A percentile compares a stretch with the other conserved stretches of the same genome.
These are phyloP conservation scores for Colletotrichum truncatum DNA, from an alignment of 2,329 filamentous ascomycete species.

Conservation along the genomic window DNA sequence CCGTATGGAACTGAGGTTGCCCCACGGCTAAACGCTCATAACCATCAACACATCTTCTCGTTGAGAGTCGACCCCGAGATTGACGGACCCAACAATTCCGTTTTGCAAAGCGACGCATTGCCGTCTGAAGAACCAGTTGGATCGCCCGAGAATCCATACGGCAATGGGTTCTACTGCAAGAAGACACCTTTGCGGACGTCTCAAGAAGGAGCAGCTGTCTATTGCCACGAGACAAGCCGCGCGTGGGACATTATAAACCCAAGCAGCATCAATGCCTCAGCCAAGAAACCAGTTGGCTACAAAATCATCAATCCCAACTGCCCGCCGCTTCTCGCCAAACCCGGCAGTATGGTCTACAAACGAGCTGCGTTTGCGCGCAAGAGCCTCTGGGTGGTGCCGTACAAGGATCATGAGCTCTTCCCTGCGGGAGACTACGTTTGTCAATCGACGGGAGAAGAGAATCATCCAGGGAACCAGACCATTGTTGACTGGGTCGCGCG, in stretches of 20 bases:
- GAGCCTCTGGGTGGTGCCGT: background rate
- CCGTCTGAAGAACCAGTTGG: slow-evolving; percentile 70
- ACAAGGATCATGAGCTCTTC: slow-evolving; percentile 8
- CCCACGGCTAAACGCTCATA: slow-evolving; percentile 61
- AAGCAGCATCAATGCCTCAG: slow-evolving; percentile 57
- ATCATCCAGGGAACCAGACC: slow-evolving; percentile 58
- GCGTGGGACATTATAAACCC: slow-evolving; percentile 53
- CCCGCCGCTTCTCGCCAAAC: slow-evolving; percentile 10
- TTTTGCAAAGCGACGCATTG: slow-evolving; percentile 77
- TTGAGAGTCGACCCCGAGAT: slow-evolving; percentile 43
- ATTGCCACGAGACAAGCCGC: slow-evolving; percentile 30
- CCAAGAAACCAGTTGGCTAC: slow-evolving; percentile 44
- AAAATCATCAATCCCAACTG: slow-evolving; percentile 24
- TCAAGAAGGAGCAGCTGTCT: slow-evolving; percentile 34
- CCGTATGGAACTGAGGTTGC: slow-evolving; percentile 60
- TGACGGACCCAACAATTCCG: slow-evolving; percentile 64
- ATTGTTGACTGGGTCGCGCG: slow-evolving; percentile 2
- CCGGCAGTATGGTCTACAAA: slow-evolving; percentile 15
- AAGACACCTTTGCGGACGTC: slow-evolving; percentile 37
- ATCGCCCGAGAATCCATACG: slow-evolving; percentile 75
- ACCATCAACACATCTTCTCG: slow-evolving; percentile 67
- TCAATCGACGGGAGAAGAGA: background rate
- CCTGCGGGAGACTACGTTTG: slow-evolving; percentile 5
- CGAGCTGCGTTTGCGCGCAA: slow-evolving; percentile 16
- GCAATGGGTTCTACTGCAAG: slow-evolving; percentile 72